Base-by-base conservation (phyloP, 192 early-diverging fungal species). In the Backusella luteola region DNA sequence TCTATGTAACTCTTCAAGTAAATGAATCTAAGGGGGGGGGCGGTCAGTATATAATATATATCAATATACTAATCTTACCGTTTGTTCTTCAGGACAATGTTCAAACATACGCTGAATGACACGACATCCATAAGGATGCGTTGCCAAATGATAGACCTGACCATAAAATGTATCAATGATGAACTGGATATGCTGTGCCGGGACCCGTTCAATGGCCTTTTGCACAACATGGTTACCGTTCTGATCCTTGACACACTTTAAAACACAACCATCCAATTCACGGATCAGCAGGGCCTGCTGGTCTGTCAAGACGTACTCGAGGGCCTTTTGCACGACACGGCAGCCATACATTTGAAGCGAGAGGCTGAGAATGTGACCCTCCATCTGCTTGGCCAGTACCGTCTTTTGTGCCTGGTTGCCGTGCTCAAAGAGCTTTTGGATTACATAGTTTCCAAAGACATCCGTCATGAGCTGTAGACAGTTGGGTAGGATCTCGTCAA, bases 61-160 rank as follows among this genome's bases (percentile, higher is more conserved):
- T 17, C 17, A 66, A 63, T 19, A 59, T 11, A 39, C 38, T 9
- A 2, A 39, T 53, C 86, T 75, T 81, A 89, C 90, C 23, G 89
- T 91, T 80, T 95, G 94, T 56, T 88, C 88, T 39, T 98, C 96
- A 23, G 92, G 86, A 83, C 96, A 99, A 83, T 99, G 95, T 84
- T 99, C 98, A 90, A 99, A 99, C 90, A 99, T 99, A 17, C 98
- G 90, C 84, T 99, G 98, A 74, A 99, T 98, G 32, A 99, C 98
- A 29, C 98, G 92, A 79, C 98, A 99, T n/a, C 98, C 98, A 79
- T 98, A 99, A 32, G 97, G 96, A 80, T 99, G 98, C 2, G 98
- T 99, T 0, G 98, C 98, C 66, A 99, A 86, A 36, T 92, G 89
- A 79, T 95, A 98, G 0, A 99, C 95, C 84, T 98, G 97, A 0